Evolutionary conservation across 2,329 filamentous ascomycete species (phyloP), one percentile per base, ranked within the genome.

Genomic region (Cytospora mali): DNA sequence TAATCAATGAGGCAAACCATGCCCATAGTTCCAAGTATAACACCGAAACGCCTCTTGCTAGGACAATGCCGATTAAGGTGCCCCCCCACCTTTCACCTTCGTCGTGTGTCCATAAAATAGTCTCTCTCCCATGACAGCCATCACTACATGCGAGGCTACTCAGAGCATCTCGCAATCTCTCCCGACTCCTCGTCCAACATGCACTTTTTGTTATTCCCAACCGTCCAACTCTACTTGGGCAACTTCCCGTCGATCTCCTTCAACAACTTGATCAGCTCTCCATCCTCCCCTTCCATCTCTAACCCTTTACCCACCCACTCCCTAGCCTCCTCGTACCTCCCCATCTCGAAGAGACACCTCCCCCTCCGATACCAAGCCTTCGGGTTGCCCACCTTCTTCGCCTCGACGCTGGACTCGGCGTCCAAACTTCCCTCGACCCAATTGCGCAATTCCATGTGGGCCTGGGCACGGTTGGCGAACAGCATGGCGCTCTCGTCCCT

Each of bases 351-450:
- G 72, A 98, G 76, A 73, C 92, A 96, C 79, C 87, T 88, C 11
- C 91, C 95, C 66, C 91, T 82, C 66, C 95, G 83, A 89, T 92
- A 97, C 92, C 94, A 98, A 0, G 88, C 93, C 85, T 98, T 98
- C 1, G 91, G 88, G 75, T 99, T 98, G 46, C 90, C 93, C 49
- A 89, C 84, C 68, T 88, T 85, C 82, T 94, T 93, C 66, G 92
- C 88, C 81, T 97, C 93, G 50, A 97, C 89, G 74, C 91, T 95
- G 42, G 88, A 85, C 79, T 96, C 90, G 4, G 93, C 93, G 76
- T 99, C 95, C 6, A 92, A 83, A n/a, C 89, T 85, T 6, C 87
- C 95, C 78, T 95, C 92, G 0, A 91, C 84, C 93, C 94, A 98
- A 69, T 84, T 84, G 76, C 88, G 85, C 75, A 89, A 78, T 21